Conservation (phyloP, 495 filamentous ascomycete species). For the Parathielavia appendiculata region DNA sequence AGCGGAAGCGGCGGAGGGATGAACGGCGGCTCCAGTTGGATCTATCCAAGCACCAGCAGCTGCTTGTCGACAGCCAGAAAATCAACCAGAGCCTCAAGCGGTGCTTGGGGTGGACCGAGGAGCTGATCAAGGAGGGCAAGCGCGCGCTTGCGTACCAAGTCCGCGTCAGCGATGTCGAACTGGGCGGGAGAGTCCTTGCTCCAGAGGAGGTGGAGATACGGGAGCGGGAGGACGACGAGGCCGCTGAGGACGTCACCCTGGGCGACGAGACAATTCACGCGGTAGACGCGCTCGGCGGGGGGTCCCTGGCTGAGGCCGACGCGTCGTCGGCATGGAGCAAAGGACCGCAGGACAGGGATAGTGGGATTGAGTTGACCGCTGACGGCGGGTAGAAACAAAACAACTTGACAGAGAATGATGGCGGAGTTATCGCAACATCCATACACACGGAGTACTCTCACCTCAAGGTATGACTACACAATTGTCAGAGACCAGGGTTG, state of each 20-base stretch:
- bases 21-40: slow-evolving; percentile 76
- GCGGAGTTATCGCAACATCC: not conserved
- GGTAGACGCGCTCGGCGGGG: slow-evolving; percentile 22
- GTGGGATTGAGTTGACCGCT: slow-evolving; percentile 44
- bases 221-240: slow-evolving; percentile 45
- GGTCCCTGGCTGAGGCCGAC: not conserved
- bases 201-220: slow-evolving; percentile 40
- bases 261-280: slow-evolving; percentile 26
- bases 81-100: slow-evolving; percentile 90
- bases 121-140: slow-evolving; percentile 79
- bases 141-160: slow-evolving; percentile 81
- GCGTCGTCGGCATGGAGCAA: slow-evolving; percentile 29
- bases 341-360: slow-evolving; percentile 48
- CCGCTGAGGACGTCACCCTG: slow-evolving; percentile 17
- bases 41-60: slow-evolving; percentile 78
- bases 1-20: slow-evolving; percentile 52
- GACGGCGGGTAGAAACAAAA: slow-evolving; percentile 26
- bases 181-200: slow-evolving; percentile 74
- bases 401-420: not conserved
- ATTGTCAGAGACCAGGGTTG: not conserved
- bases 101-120: slow-evolving; percentile 81
- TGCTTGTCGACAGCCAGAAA: slow-evolving; percentile 82
- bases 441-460: not conserved
- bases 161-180: slow-evolving; percentile 65
- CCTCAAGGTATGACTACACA: no score